Conservation (phyloP, 768 basidiomycete species). For the Rickenella mellea region DNA sequence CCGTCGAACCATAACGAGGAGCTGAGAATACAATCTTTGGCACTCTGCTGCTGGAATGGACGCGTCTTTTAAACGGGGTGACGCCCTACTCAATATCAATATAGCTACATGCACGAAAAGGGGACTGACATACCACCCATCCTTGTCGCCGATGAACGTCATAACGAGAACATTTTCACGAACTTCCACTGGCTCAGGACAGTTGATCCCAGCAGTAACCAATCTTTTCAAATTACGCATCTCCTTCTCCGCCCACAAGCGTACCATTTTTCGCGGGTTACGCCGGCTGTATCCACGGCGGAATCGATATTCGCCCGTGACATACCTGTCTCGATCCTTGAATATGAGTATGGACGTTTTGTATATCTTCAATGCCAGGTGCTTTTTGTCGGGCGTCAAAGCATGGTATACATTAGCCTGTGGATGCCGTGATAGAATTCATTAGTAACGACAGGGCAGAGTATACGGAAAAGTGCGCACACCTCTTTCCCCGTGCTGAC, state of each 20-base stretch:
- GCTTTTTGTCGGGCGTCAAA: conserved; percentile 37
- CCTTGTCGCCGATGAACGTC: conserved; percentile 76
- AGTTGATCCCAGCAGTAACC: conserved; percentile 70
- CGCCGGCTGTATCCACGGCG: conserved; percentile 74
- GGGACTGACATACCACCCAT: conserved; percentile 59
- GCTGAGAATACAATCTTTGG: conserved; percentile 61
- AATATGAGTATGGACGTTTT: conserved; percentile 97
- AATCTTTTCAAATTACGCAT: conserved; percentile 91
- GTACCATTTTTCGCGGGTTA: conserved; percentile 98
- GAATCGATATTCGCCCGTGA: conserved; percentile 94
- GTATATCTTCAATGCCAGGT: conserved; percentile 94
- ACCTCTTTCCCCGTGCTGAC: conserved; percentile 98
- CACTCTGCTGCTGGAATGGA: conserved; percentile 40
- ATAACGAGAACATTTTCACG: conserved; percentile 96
- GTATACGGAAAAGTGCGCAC: conserved; percentile 9
- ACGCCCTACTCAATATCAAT: conserved; percentile 48
- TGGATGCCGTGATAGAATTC: conserved; percentile 1
- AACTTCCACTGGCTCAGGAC: conserved; percentile 87
- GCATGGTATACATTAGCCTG: conserved; percentile 98
- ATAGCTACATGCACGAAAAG: conserved; percentile 3
- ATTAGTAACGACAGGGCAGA: not conserved
- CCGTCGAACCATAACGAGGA: conserved; percentile 67
- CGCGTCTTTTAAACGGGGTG: conserved; percentile 91
- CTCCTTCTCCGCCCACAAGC: conserved; percentile 98
- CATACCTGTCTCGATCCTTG: conserved; percentile 96